A percentile compares a stretch with the other conserved stretches of the same genome.
Evolutionary conservation across 129 eudicot species (phyloP).

Genomic region (Cynara cardunculus): DNA sequence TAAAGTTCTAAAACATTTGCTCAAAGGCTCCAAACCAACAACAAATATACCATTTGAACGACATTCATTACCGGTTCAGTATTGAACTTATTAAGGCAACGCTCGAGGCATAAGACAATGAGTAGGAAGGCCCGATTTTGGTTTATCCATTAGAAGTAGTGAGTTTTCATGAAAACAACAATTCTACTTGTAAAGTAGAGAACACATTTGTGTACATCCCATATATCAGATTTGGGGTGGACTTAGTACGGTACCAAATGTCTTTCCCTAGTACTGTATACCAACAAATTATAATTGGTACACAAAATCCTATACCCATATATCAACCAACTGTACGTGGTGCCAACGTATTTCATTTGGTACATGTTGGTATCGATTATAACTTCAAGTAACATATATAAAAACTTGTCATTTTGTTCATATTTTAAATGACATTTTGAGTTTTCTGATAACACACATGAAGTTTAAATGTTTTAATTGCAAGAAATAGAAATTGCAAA

Average conservation of each 20-base stretch:
- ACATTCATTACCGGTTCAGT: background rate
- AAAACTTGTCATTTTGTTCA: background rate
- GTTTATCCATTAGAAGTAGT: background rate
- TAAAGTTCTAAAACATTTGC: too few species aligned
- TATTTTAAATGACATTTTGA: background rate
- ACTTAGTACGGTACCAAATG: background rate
- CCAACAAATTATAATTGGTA: background rate
- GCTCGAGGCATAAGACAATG: background rate
- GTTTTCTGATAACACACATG: background rate
- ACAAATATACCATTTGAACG: background rate
- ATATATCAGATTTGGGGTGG: background rate
- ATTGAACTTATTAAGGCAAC: background rate
- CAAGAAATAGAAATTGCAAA: background rate
- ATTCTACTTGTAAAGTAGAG: background rate
- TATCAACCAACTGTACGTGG: background rate
- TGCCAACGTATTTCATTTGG: background rate
- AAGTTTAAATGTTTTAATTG: background rate
- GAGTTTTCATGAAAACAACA: background rate
- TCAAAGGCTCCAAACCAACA: background rate
- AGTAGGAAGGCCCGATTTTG: background rate
- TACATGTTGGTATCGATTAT: background rate
- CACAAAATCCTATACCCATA: background rate
- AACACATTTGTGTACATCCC: background rate
- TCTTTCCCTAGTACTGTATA: background rate
- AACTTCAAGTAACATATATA: background rate